A percentile compares a stretch with the other conserved stretches of the same genome.
Evolutionary conservation across 1,284 basidiomycete species (phyloP).

Genomic region (Clitocybe nebularis): DNA sequence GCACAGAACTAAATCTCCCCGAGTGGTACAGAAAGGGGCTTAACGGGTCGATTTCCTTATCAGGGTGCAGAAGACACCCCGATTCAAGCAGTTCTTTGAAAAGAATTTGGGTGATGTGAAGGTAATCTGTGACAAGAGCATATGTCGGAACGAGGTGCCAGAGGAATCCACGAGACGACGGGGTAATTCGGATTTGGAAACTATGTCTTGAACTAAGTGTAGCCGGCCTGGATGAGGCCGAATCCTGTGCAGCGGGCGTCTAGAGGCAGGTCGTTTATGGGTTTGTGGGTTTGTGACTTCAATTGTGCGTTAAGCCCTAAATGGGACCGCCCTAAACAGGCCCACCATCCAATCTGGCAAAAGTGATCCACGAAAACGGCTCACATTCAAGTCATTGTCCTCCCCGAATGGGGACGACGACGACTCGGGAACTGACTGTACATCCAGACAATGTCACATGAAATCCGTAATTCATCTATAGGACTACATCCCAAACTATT

Average conservation of each 20-base stretch:
- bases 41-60: conserved; percentile 11
- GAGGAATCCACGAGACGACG: neutral
- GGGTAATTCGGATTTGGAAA: neutral
- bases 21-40: conserved; percentile 19
- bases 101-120: conserved; percentile 1
- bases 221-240: neutral
- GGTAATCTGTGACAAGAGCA: conserved; percentile 11
- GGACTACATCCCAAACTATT: conserved; percentile 2
- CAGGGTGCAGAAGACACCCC: neutral
- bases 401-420: neutral
- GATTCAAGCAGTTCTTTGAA: neutral
- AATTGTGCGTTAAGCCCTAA: neutral
- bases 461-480: conserved; percentile 1
- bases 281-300: neutral
- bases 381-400: conserved; percentile 5
- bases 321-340: conserved; percentile 3
- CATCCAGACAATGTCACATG: conserved; percentile 8
- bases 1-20: conserved; percentile 13
- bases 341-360: conserved; percentile 2
- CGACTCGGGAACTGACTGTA: too few relatives aligned
- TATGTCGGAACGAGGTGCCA: conserved; percentile 10
- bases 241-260: conserved; percentile 9
- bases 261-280: conserved; percentile 2
- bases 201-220: too few relatives aligned
- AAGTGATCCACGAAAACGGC: conserved; percentile 10